Evolutionary conservation across 352 stramenopile species (phyloP).

Genomic region (Globisporangium megalacanthum): DNA sequence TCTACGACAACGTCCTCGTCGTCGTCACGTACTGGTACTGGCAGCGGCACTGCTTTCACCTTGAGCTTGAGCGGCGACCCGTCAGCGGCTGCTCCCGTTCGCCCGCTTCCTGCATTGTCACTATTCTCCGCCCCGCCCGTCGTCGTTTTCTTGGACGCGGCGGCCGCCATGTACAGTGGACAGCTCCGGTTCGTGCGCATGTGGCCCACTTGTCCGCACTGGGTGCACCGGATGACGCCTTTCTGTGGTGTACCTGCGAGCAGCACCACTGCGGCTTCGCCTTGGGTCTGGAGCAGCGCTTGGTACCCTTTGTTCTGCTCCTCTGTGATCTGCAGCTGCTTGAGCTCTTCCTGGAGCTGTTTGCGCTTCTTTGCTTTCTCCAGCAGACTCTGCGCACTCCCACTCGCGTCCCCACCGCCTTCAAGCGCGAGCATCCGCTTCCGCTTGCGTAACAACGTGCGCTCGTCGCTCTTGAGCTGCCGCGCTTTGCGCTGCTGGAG

Average conservation of each 20-base stretch:
- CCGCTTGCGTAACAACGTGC: slow-evolving; percentile 69
- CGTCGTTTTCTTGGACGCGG: slow-evolving; percentile 31
- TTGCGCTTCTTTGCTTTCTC: slow-evolving; percentile 80
- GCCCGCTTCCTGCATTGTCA: neutral
- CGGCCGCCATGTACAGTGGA: slow-evolving; percentile 76
- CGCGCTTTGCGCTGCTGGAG: slow-evolving; percentile 74
- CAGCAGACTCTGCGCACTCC: slow-evolving; percentile 23
- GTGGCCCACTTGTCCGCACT: slow-evolving; percentile 72
- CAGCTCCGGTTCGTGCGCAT: slow-evolving; percentile 85
- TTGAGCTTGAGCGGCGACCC: slow-evolving; percentile 50
- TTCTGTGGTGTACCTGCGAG: slow-evolving; percentile 36
- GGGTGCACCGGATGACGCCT: slow-evolving; percentile 71
- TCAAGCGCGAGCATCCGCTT: slow-evolving; percentile 75
- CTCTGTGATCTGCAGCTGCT: slow-evolving; percentile 77
- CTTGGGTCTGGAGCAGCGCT: slow-evolving; percentile 75
- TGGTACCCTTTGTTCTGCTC: slow-evolving; percentile 80
- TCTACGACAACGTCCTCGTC: slow-evolving; percentile 11
- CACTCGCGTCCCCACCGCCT: slow-evolving; percentile 12
- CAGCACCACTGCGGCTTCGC: slow-evolving; percentile 33
- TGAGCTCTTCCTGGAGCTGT: slow-evolving; percentile 82
- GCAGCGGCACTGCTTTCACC: slow-evolving; percentile 30
- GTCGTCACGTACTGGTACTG: neutral
- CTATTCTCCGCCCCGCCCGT: slow-evolving; percentile 7
- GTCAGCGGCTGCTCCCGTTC: slow-evolving; percentile 5
- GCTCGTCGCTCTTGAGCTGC: slow-evolving; percentile 62